Evolutionary conservation across 202 grass and related monocot genomes (phyloP).

Genomic region (Eragrostis tef): DNA sequence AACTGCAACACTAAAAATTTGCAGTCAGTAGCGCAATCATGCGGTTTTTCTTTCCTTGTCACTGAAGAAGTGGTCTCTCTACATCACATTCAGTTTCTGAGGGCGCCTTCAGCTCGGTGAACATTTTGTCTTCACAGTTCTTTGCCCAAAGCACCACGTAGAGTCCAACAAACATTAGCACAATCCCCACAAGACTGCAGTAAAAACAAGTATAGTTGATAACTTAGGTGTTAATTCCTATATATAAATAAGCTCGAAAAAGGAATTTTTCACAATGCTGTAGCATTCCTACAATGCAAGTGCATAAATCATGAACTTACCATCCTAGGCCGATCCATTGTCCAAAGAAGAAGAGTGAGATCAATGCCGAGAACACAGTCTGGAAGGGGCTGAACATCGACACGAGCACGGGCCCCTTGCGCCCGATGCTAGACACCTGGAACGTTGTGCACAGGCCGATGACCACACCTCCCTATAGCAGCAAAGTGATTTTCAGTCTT

Average conservation of each 20-base stretch:
- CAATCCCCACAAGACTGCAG: conserved; percentile 49
- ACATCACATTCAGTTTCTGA: conserved; percentile 34
- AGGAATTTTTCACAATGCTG: too few species aligned
- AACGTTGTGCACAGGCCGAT: conserved; percentile 35
- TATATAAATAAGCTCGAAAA: too few species aligned
- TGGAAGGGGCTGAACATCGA: conserved; percentile 58
- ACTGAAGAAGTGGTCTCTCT: conserved; percentile 50
- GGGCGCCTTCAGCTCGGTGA: neutral
- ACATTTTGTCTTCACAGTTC: conserved; percentile 45
- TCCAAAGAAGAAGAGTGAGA: conserved; percentile 44
- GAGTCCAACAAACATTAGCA: conserved; percentile 62
- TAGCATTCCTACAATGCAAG: neutral
- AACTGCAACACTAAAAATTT: neutral
- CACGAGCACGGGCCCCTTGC: conserved; percentile 55
- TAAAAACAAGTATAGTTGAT: neutral
- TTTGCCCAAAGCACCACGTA: conserved; percentile 62
- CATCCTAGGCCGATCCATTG: conserved; percentile 53
- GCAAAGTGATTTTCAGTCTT: neutral
- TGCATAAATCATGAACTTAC: conserved; percentile 7
- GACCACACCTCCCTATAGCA: conserved; percentile 47
- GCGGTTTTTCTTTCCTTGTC: neutral
- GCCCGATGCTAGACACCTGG: conserved; percentile 51
- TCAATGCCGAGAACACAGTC: conserved; percentile 48
- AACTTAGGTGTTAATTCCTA: too few species aligned
- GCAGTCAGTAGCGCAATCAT: neutral